These are phyloP conservation scores for Epichloe typhina DNA, from an alignment of 2,329 filamentous ascomycete genomes.

Conservation along the genomic window DNA sequence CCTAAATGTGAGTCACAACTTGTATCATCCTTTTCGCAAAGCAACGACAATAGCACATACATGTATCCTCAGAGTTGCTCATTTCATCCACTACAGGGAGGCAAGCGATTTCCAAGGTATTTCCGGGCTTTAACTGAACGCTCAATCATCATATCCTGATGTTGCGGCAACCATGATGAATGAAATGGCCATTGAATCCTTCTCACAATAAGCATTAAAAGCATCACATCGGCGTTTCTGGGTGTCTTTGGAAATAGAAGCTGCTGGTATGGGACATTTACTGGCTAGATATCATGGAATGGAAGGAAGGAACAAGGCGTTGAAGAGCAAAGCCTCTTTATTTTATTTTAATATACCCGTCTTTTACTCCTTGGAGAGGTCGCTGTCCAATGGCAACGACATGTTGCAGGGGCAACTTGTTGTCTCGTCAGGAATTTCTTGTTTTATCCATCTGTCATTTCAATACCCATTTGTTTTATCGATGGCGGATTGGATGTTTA, in stretches of 20 bases:
- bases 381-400: neutral
- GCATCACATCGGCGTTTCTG: constrained; percentile 4
- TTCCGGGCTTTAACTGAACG: constrained; percentile 4
- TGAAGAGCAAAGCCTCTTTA: neutral
- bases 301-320: neutral
- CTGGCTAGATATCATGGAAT: constrained; percentile 1
- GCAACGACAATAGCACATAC: neutral
- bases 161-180: neutral
- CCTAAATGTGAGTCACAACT: constrained; percentile 23
- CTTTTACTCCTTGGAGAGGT: neutral
- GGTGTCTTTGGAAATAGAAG: neutral
- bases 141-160: neutral
- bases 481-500: neutral
- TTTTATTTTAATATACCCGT: neutral
- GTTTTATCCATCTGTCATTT: neutral
- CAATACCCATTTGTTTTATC: neutral
- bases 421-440: neutral
- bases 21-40: neutral
- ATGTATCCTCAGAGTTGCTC: neutral
- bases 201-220: neutral
- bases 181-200: neutral
- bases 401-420: neutral
- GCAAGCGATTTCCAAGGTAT: constrained; percentile 7
- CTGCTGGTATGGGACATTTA: neutral
- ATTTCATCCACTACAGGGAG: neutral